These are phyloP conservation scores for Chlamydomonas sp. DNA, from an alignment of 139 green algal genomes.

Conservation along the genomic window DNA sequence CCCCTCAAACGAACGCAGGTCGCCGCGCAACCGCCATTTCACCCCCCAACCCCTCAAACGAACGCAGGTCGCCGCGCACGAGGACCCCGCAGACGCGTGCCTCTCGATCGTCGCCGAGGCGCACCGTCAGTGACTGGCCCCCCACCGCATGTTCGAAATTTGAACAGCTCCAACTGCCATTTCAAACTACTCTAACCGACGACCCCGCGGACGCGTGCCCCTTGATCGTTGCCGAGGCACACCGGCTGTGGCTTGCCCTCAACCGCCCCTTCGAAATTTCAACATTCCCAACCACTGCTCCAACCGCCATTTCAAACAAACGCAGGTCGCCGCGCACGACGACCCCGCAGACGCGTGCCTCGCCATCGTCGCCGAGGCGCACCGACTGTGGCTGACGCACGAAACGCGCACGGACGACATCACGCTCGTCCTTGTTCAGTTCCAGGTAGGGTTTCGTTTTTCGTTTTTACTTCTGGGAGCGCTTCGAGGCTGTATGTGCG, in stretches of 20 bases:
- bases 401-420: constrained; percentile 94
- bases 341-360: constrained; percentile 64
- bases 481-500: too few relatives aligned
- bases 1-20: not conserved
- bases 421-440: constrained; percentile 69
- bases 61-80: too few relatives aligned
- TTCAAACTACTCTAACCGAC: not conserved
- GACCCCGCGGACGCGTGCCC: not conserved
- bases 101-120: too few relatives aligned
- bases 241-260: not conserved
- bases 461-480: too few relatives aligned
- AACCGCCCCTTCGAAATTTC: not conserved
- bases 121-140: not conserved
- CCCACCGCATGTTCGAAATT: not conserved
- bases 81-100: too few relatives aligned
- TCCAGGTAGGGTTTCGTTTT: too few relatives aligned
- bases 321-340: constrained; percentile 45
- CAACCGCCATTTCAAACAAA: not conserved
- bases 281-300: not conserved
- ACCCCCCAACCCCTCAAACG: not conserved
- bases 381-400: constrained; percentile 79
- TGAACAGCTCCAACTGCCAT: not conserved
- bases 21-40: too few relatives aligned
- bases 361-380: constrained; percentile 66
- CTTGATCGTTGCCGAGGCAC: too few relatives aligned